Evolutionary conservation across 2,329 filamentous ascomycete genomes (phyloP), one percentile per base, ranked within the genome.

Genomic region (Ascochyta lentis): DNA sequence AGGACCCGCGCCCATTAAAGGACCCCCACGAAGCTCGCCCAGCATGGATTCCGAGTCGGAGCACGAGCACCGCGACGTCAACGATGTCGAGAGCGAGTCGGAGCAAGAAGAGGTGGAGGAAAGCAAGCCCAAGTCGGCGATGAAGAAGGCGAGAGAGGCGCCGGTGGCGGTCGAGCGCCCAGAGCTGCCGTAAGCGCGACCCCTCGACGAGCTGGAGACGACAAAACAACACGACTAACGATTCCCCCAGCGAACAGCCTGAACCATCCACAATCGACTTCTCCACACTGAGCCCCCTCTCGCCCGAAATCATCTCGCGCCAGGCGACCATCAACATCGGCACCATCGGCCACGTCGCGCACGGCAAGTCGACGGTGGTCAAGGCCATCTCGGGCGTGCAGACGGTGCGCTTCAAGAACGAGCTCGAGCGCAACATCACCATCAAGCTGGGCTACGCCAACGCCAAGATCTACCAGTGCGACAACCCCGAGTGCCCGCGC

Each of bases 381-480:
- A 99, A 99, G 85, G 95, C 95, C 71, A 98, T 99, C 71, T 98
- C 95, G 1, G 95, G 95, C 61, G 95, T 99, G 63, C 95, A 99
- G 85, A 99, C 95, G 16, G 95, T 99, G 74, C 88, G 95, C 68
- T 99, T 99, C 85, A 99, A 99, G 89, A 99, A 98, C 83, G 95
- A 99, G 81, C 82, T 97, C 80, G 96, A 98, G 81, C 86, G 95
- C 74, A 99, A 99, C 79, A 99, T 99, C 74, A 99, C 95, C 72
- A 99, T 99, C 84, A 99, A 99, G 87, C 86, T 99, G 71, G 95
- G 95, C 77, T 99, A 99, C 78, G 95, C 95, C 77, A 99, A 99
- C 79, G 95, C 95, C 71, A 98, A 99, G 81, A 93, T 99, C 78
- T 99, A 98, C 88, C 91, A 97, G 84, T 99, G 95, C 79, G 92